phyloP scores from a whole-genome alignment of 495 filamentous ascomycete species.

The Patellaria atrata region DNA sequence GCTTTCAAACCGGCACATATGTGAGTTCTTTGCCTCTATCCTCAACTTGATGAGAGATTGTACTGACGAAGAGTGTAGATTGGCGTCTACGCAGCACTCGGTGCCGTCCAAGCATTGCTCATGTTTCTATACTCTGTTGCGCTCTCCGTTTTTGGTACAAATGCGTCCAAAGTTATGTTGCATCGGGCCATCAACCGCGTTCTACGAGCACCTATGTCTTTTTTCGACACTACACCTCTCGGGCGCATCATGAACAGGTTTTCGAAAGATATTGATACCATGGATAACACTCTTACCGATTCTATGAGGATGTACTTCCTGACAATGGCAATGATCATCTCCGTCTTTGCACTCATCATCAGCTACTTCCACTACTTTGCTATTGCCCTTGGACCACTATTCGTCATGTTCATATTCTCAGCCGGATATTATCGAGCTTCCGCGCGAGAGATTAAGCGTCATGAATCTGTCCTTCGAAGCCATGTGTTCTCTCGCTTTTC shows the following conservation, averaged over 20 bases:
- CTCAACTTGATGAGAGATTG: not conserved
- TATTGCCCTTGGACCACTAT: constrained; percentile 72
- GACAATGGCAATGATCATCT: constrained; percentile 53
- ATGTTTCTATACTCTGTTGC: constrained; percentile 59
- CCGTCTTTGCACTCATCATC: constrained; percentile 79
- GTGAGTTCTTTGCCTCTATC: constrained; percentile 16
- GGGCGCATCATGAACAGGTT: constrained; percentile 97
- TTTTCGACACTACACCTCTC: constrained; percentile 92
- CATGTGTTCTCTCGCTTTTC: constrained; percentile 80
- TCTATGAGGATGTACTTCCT: constrained; percentile 88
- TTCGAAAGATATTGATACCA: constrained; percentile 83
- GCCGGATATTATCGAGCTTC: constrained; percentile 82
- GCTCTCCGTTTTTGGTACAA: constrained; percentile 66
- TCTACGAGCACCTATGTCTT: constrained; percentile 84
- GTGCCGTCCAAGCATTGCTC: constrained; percentile 53
- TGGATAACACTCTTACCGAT: constrained; percentile 88
- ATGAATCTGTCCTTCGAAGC: constrained; percentile 79
- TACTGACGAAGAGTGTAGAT: constrained; percentile 32
- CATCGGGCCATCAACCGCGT: constrained; percentile 66
- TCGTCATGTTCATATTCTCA: constrained; percentile 66
- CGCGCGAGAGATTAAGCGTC: constrained; percentile 84
- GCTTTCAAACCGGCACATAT: constrained; percentile 51
- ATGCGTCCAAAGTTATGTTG: constrained; percentile 68
- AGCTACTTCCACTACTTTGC: constrained; percentile 89
- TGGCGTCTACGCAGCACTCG: constrained; percentile 71